Evolutionary conservation across 2,329 filamentous ascomycete genomes (phyloP), one percentile per base, ranked within the genome.

Genomic region (Fusarium siculi): DNA sequence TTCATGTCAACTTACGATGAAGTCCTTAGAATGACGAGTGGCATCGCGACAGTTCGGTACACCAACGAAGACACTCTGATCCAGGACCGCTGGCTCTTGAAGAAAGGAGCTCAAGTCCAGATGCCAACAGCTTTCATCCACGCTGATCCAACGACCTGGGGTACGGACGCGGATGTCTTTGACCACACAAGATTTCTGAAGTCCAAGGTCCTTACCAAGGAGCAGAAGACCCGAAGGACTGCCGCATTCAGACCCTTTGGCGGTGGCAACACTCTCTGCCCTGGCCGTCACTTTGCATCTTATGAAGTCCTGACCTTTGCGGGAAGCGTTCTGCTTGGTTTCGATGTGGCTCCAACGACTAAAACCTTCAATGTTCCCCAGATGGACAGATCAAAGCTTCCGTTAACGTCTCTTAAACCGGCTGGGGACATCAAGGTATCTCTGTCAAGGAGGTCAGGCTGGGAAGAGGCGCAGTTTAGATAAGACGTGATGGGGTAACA

Each of bases 81-180:
- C 4, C 65, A 70, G 7, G 44, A 54, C 12, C 68, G 72, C 1
- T 75, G 73, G 73, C 43, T 75, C 0, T 16, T 75, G 19, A 74
- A 74, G 60, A 74, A 74, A 54, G 72, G 73, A 2, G 60, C 73
- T 5, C 73, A 75, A 44, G 72, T 75, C 1, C 72, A 75, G 53
- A 75, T 75, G 73, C 73, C 73, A 14, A 75, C 73, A 7, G 73
- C 73, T 0, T 75, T 75, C 43, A 74, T 75, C 30, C 73, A 75
- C 34, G 57, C 62, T 2, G 73, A 75, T 34, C 73, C 73, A 37
- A 40, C 44, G 0, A 75, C 72, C 2, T 74, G 73, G 73, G 73
- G 73, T 9, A 12, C 49, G 9, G 69, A 74, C 0, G 72, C 73
- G 3, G 60, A 74, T 6, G 34, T 53, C 16, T 75, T 75, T 56